Conservation (phyloP, 1,284 basidiomycete genomes). For the Xerocomus amazonicus region DNA sequence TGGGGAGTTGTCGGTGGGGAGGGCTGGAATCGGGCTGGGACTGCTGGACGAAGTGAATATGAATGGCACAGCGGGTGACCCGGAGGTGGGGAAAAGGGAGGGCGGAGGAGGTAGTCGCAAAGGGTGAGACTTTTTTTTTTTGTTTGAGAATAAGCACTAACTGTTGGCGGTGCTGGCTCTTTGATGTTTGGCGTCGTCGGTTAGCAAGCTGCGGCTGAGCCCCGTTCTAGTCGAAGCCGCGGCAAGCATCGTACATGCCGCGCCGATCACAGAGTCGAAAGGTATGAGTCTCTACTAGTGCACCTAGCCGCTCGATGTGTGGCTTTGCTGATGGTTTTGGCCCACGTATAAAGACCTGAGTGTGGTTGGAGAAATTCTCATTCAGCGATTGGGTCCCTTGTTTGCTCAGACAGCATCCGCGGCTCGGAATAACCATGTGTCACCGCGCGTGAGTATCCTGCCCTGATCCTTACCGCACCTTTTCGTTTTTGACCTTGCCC, state of each 20-base stretch:
- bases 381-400: slow-evolving; percentile 52
- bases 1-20: slow-evolving; percentile 39
- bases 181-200: not conserved
- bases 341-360: slow-evolving; percentile 47
- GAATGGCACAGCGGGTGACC: not conserved
- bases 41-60: not conserved
- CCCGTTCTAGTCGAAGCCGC: slow-evolving; percentile 58
- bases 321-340: slow-evolving; percentile 1
- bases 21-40: slow-evolving; percentile 6
- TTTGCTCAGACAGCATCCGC: slow-evolving; percentile 52
- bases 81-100: not conserved
- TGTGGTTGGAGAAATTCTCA: slow-evolving; percentile 50
- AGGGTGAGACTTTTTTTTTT: slow-evolving; percentile 14
- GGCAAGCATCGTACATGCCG: slow-evolving; percentile 62
- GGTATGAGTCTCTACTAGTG: slow-evolving; percentile 37
- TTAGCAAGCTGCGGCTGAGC: slow-evolving; percentile 36
- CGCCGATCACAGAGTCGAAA: slow-evolving; percentile 53
- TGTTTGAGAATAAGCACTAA: slow-evolving; percentile 4
- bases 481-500: not conserved
- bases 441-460: slow-evolving; percentile 42
- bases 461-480: not conserved
- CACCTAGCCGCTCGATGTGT: not conserved
- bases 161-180: slow-evolving; percentile 1
- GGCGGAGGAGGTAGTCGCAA: not conserved
- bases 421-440: slow-evolving; percentile 54